Conservation (phyloP, 768 basidiomycete genomes). For the Serpula lacrymans region DNA sequence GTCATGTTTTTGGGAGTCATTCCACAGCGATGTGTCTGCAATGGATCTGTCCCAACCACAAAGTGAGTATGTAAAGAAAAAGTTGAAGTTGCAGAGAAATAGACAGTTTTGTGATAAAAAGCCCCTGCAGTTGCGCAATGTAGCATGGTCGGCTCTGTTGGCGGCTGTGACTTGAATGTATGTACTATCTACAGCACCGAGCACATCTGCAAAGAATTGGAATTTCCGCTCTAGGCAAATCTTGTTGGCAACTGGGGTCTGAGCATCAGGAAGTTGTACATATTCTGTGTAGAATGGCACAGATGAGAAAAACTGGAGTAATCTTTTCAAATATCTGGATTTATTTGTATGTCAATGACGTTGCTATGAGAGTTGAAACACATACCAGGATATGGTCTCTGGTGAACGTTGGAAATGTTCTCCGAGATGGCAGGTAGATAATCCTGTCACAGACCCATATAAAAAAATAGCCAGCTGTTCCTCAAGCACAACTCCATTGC, state of each 20-base stretch:
- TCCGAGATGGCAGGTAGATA: background rate
- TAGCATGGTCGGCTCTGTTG: background rate
- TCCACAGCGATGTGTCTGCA: slow-evolving; percentile 10
- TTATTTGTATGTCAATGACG: slow-evolving; percentile 4
- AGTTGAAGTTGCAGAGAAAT: slow-evolving; percentile 14
- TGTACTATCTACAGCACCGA: slow-evolving; percentile 10
- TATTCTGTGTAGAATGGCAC: background rate
- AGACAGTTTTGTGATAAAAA: slow-evolving; percentile 17
- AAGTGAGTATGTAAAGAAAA: slow-evolving; percentile 9
- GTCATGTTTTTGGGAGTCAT: slow-evolving; percentile 5
- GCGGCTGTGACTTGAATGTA: slow-evolving; percentile 2
- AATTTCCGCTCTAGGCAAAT: background rate
- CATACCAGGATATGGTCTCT: slow-evolving; percentile 1
- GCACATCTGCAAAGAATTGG: slow-evolving; percentile 2
- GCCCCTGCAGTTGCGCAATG: slow-evolving; percentile 13
- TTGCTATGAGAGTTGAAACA: slow-evolving; percentile 1
- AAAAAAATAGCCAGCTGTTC: slow-evolving; percentile 5
- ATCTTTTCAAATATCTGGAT: background rate
- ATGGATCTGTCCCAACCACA: slow-evolving; percentile 14
- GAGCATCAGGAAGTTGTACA: background rate
- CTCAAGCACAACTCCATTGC: too few relatives aligned
- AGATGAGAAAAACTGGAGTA: background rate
- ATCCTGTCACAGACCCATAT: background rate
- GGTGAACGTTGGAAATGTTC: background rate
- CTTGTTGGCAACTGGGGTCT: background rate